A percentile compares a stretch with the other conserved stretches of the same genome.
Evolutionary conservation across 345 rosid genomes (phyloP).

Genomic region (Boechera retrofracta): DNA sequence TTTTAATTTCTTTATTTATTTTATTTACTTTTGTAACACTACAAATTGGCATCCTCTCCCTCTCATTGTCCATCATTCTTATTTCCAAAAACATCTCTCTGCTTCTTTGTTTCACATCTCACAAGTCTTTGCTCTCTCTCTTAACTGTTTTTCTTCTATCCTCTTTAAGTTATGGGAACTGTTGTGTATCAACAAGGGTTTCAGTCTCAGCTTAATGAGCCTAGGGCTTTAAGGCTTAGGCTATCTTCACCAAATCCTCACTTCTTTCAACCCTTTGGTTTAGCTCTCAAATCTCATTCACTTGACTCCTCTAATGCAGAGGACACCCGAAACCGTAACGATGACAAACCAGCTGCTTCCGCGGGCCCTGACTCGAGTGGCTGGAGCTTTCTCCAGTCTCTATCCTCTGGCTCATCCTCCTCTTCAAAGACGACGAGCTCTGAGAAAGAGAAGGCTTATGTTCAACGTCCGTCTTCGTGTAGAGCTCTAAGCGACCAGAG

Average conservation of each 20-base stretch:
- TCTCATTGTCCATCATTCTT: conserved; percentile 49
- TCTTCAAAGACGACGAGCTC: conserved; percentile 23
- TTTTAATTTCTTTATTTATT: conserved; percentile 33
- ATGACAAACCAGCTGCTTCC: conserved; percentile 27
- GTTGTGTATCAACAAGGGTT: conserved; percentile 68
- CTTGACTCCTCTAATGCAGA: conserved; percentile 46
- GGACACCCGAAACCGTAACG: conserved; percentile 21
- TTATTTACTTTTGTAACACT: conserved; percentile 45
- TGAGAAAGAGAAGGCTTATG: conserved; percentile 49
- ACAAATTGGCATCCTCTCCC: conserved; percentile 47
- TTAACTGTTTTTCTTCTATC: conserved; percentile 1
- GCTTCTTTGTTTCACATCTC: conserved; percentile 35
- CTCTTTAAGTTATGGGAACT: conserved; percentile 59
- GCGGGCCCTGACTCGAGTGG: conserved; percentile 48
- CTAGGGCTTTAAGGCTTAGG: conserved; percentile 64
- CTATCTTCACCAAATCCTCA: conserved; percentile 57
- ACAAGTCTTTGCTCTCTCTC: conserved; percentile 29
- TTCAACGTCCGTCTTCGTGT: conserved; percentile 53
- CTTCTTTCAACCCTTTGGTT: conserved; percentile 51
- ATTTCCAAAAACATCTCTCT: conserved; percentile 38
- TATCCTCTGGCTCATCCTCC: conserved; percentile 36
- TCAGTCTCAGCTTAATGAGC: conserved; percentile 59
- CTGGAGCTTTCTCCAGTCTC: conserved; percentile 64
- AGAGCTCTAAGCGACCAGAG: conserved; percentile 68
- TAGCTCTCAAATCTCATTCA: conserved; percentile 49